Base-by-base conservation (phyloP, 2,329 filamentous ascomycete genomes). In the Leptographium lundbergii region DNA sequence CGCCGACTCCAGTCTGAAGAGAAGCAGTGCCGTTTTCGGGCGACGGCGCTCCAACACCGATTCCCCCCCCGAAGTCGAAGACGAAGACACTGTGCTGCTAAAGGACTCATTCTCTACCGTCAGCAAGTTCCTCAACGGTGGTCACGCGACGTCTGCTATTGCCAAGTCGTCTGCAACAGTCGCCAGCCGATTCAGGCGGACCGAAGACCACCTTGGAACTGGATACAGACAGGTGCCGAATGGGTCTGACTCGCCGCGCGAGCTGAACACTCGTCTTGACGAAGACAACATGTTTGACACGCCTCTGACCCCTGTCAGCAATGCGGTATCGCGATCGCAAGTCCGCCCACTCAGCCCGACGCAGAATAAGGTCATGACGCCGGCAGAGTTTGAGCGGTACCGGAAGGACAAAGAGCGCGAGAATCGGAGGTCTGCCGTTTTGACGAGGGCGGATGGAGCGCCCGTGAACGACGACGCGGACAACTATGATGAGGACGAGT, bases 321-420 rank as follows among this genome's bases (percentile, higher is more conserved):
- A 70, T 51, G 63, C 71, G 27, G 68, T 69, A 14, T 69, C 73
- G 45, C 74, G 73, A 60, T 70, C 69, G 56, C 63, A 63, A 24
- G 66, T 67, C 13, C 72, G 66, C 57, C 70, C 67, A 54, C 67
- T 69, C 9, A 75, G 69, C 57, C 70, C 75, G 2, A 71, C 78
- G 10, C 75, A 77, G 24, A 87, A 81, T 69, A 94, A 94, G 71
- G 87, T 94, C 62, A 95, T 96, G 89, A 96, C 91, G 1, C 87
- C 87, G 1, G 88, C 86, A 13, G 84, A 96, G 69, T 96, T 95
- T 65, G 90, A 96, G 69, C 81, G 81, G 63, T 92, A 91, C 66
- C 81, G 85, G 62, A 80, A 86, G 66, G 87, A 94, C 67, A 86
- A 89, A 67, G 85, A 85, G 64, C 78, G 82, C n/a, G 76, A 80